A percentile compares a stretch with the other conserved stretches of the same genome.
Evolutionary conservation across 2,329 filamentous ascomycete genomes (phyloP).

Genomic region (Phialophora chinensis): DNA sequence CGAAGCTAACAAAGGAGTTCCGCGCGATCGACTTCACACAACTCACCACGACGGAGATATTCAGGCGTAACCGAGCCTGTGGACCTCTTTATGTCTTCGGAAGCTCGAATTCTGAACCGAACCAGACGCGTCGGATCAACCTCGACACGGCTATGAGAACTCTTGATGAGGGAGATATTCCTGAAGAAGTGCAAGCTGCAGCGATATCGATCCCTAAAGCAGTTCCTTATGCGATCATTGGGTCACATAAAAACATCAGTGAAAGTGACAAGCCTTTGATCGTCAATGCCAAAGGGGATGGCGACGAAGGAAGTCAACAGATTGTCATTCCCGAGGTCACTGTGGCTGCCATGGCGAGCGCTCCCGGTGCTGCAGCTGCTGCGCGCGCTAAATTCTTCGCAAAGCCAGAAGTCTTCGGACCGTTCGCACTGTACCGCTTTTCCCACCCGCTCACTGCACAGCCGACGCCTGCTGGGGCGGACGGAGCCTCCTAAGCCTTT

Average conservation of each 20-base stretch:
- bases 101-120: not conserved
- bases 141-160: constrained; percentile 28
- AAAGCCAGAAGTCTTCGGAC: constrained; percentile 16
- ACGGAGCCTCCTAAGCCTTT: not conserved
- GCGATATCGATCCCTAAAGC: constrained; percentile 37
- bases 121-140: constrained; percentile 26
- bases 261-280: constrained; percentile 49
- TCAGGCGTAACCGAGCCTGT: constrained; percentile 45
- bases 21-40: constrained; percentile 65
- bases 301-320: constrained; percentile 5
- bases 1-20: constrained; percentile 73
- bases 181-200: constrained; percentile 14
- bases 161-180: constrained; percentile 26
- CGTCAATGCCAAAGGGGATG: constrained; percentile 38
- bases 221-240: constrained; percentile 48
- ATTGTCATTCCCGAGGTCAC: constrained; percentile 32
- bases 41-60: constrained; percentile 62
- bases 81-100: constrained; percentile 27
- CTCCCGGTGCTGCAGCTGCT: constrained; percentile 27
- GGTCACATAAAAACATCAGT: constrained; percentile 39
- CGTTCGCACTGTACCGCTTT: constrained; percentile 31
- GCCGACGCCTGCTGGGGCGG: not conserved
- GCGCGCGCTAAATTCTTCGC: constrained; percentile 30
- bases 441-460: constrained; percentile 21
- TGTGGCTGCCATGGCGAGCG: constrained; percentile 27